Conservation (phyloP, 306 rosid genomes). For the Ceratonia siliqua region DNA sequence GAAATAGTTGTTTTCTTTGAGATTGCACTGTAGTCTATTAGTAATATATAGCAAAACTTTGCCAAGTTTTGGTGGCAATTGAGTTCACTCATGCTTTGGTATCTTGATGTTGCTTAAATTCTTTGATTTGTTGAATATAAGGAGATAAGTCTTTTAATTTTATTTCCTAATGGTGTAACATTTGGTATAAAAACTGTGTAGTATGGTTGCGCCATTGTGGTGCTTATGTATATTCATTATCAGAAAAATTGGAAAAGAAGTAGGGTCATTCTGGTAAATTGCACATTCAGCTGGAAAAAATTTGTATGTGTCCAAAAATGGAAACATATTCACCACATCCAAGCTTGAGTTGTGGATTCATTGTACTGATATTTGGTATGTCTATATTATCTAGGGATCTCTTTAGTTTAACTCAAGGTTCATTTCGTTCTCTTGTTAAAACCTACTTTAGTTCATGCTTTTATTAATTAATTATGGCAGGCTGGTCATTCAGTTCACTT, state of each 20-base stretch:
- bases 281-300: neutral
- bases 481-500: constrained; percentile 84
- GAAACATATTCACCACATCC: neutral
- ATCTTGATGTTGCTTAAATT: neutral
- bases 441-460: constrained; percentile 10
- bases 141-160: neutral
- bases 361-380: neutral
- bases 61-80: neutral
- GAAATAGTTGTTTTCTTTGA: neutral
- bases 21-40: neutral
- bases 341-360: neutral
- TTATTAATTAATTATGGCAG: constrained; percentile 47
- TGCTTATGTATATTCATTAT: neutral
- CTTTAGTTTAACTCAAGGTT: neutral
- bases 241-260: neutral
- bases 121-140: neutral
- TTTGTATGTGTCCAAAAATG: neutral
- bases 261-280: neutral
- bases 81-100: neutral
- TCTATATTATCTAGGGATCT: neutral
- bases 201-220: neutral
- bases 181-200: neutral
- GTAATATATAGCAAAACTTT: neutral
- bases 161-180: neutral
- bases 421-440: neutral